Base-by-base conservation (phyloP, 73 alveolate genomes). In the Paramecium tetraurelia region DNA sequence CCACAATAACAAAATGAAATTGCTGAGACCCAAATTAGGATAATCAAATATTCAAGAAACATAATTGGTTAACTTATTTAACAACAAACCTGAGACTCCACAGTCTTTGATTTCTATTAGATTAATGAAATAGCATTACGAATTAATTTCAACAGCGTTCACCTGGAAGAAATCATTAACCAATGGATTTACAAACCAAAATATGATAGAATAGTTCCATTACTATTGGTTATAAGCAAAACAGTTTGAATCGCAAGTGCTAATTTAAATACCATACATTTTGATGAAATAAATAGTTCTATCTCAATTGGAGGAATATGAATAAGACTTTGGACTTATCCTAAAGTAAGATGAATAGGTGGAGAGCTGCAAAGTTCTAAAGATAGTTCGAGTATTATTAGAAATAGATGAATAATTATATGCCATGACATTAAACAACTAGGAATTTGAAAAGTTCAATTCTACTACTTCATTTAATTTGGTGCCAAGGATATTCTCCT, bases 391-490 rank as follows among this genome's bases (percentile, higher is more conserved):
- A 44, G 24, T 63, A 10, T 44, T 80, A 21, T 80, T 44, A 44
- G 27, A 44, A 9, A 40, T 80, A n/a, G 90, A 80, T 46, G 90
- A 80, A 48, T 80, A 80, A 48, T 48, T 80, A 24, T 44, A 38
- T 35, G 87, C 58, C 1, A 75, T 41, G 58, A 38, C 59, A 75
- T 38, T 41, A n/a, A 38, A 33, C 33, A 80, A 80, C 4, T 24
- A 80, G 46, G 24, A 2, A 21, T 22, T 80, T 21, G 48, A 24
- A 21, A 9, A 80, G 53, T 63, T 43, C 21, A 80, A 10, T 18
- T 48, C 29, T 0, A 44, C 48, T 44, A 80, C 90, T 3, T 27
- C 29, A 18, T 80, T 80, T 46, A 41, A 21, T 11, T 18, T n/a
- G 16, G 76, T 80, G 9, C 76, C 70, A 20, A 40, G 72, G 14